Base-by-base conservation (phyloP, 176 grass and related monocot genomes). In the Rhipidocladum racemiflorum region DNA sequence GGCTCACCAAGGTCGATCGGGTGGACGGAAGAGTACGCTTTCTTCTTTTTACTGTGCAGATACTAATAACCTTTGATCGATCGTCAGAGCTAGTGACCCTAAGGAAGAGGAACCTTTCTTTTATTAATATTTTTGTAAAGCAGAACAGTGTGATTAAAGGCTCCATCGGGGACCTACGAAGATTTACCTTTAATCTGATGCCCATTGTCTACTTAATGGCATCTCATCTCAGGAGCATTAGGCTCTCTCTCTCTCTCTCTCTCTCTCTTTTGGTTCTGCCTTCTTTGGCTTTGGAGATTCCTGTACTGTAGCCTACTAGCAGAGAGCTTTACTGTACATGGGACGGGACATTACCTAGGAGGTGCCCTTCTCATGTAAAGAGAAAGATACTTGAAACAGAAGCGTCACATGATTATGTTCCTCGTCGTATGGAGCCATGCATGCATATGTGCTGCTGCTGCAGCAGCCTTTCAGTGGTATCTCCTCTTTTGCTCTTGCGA, bases 71-170 rank as follows among this genome's bases (percentile, higher is more conserved):
- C 1, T 42, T 38, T 27, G 73, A 39, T 39, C 27, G 6, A 3
- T 61, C 30, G 30, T 48, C 24, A 65, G 29, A 46, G n/a, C n/a
- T n/a, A n/a, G 21, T 29, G 39, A 29, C 28, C 49, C 36, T 27
- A 25, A 56, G 23, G 32, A 34, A 36, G 2, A 36, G 35, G n/a
- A 67, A 15, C 39, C 61, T 68, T 89, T 75, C 21, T 61, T 48
- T 34, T 32, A n/a, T n/a, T 32, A 32, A 28, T 69, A 28, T 69
- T 24, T 68, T 24, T 59, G 74, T 18, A 85, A 77, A 77, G 64
- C 72, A 48, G 49, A 38, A 38, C 17, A 61, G 85, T 43, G 85
- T 25, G 82, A 32, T 84, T 67, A 81, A 86, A 81, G 77, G 20
- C 60, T 53, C 24, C 0, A 12, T 23, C 9, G 55, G 13, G 75